Base-by-base conservation (phyloP, 306 rosid species). In the Medicago lupulina region DNA sequence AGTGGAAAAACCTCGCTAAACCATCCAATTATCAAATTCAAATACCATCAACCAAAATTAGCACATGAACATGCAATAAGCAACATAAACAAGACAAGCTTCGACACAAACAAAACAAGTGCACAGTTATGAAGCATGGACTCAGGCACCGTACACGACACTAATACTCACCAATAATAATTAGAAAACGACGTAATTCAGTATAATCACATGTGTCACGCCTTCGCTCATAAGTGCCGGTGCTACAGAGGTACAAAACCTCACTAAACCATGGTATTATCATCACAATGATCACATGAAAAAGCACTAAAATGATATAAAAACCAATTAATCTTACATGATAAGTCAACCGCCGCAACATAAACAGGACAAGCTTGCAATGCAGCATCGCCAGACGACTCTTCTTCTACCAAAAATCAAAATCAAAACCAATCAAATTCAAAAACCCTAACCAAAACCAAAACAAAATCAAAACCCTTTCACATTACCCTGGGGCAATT, bases 261-360 rank as follows among this genome's bases (percentile, higher is more conserved):
- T 62, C 14, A 15, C 31, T 4, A 6, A 34, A 34, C 38, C 38
- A 76, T 47, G 21, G 41, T 72, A 41, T 62, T 23, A 63, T 12
- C 23, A 59, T 40, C 15, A 9, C 53, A 66, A 61, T 66, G 2
- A 61, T n/a, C 44, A 76, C 4, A 71, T 18, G 25, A n/a, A 16
- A 17, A 47, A 53, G 54, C 76, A 2, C 8, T 44, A 14, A 67
- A 18, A 49, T 7, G 15, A 82, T 17, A 2, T 3, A 64, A 75
- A 68, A 71, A 66, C 47, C 59, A 46, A 28, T 18, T 40, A 68
- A 74, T 75, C 97, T 81, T 89, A 95, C 98, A 86, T 62, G 96
- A 87, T 88, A 95, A 85, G 85, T 95, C 98, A 83, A 95, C 86
- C n/a, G 96, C 97, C 13, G 97, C 98, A 85, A 95, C 98, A 75